These are phyloP conservation scores for Cyclotella baltica DNA, from an alignment of 108 stramenopile species.

Conservation along the genomic window DNA sequence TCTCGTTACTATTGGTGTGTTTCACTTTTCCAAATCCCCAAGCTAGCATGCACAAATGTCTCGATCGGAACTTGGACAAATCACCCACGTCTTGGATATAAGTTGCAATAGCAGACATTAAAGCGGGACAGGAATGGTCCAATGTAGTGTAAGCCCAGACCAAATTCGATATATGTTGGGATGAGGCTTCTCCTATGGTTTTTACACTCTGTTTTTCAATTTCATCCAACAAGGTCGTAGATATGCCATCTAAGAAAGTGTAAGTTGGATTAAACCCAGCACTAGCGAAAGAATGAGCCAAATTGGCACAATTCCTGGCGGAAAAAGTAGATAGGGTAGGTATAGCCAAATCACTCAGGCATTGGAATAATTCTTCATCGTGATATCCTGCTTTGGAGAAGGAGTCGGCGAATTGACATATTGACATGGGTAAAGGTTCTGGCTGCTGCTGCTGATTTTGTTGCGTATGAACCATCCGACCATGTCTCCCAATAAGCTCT, in stretches of 20 bases:
- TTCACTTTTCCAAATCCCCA: conserved; percentile 48
- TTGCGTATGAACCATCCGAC: too few species aligned
- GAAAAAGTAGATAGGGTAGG: conserved; percentile 34
- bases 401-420: conserved; percentile 40
- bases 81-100: conserved; percentile 19
- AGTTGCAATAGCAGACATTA: conserved; percentile 35
- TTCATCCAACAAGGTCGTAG: conserved; percentile 8
- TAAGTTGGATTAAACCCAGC: conserved; percentile 8
- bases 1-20: conserved; percentile 3
- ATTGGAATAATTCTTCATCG: conserved; percentile 20
- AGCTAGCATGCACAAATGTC: conserved; percentile 33
- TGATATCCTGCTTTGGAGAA: conserved; percentile 44
- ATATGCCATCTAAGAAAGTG: background rate
- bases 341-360: conserved; percentile 24
- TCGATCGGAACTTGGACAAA: conserved; percentile 27
- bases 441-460: background rate
- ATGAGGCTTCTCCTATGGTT: background rate
- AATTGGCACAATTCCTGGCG: conserved; percentile 30
- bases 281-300: conserved; percentile 37
- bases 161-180: conserved; percentile 24
- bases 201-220: conserved; percentile 11
- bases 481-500: conserved; percentile 36
- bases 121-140: conserved; percentile 13
- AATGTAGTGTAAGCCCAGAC: conserved; percentile 34
- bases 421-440: conserved; percentile 21